phyloP scores from a whole-genome alignment of 176 grass and related monocot genomes.

The Lolium rigidum region DNA sequence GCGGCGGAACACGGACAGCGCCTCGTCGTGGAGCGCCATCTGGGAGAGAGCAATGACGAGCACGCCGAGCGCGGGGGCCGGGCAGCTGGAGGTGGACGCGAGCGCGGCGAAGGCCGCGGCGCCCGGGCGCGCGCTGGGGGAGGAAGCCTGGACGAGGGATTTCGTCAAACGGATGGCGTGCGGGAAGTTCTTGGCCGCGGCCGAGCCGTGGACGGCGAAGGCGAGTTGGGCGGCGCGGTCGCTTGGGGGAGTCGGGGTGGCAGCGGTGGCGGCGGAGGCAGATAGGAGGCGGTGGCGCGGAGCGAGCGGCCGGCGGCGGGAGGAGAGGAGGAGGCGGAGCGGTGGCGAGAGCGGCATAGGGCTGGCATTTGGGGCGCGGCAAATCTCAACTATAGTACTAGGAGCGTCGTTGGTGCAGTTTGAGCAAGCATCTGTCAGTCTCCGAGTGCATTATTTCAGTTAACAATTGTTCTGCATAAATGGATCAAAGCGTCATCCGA shows the following conservation, averaged over 20 bases:
- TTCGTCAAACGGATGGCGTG: constrained; percentile 67
- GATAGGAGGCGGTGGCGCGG: constrained; percentile 4
- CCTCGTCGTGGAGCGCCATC: constrained; percentile 49
- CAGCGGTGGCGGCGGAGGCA: not conserved
- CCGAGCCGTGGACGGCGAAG: constrained; percentile 37
- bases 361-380: constrained; percentile 31
- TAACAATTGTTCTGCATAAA: too few species aligned
- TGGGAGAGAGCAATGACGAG: constrained; percentile 59
- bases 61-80: constrained; percentile 50
- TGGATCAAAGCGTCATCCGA: too few species aligned
- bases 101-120: constrained; percentile 37
- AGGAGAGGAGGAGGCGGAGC: constrained; percentile 46
- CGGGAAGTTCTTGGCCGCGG: constrained; percentile 48
- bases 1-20: constrained; percentile 42
- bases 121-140: not conserved
- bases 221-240: constrained; percentile 37
- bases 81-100: constrained; percentile 39
- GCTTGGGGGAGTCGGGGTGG: not conserved
- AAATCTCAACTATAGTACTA: constrained; percentile 2
- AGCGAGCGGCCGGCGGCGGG: constrained; percentile 4
- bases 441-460: not conserved
- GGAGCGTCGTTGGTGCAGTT: not conserved
- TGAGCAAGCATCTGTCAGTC: not conserved
- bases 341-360: constrained; percentile 30
- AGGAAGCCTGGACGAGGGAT: constrained; percentile 47